These are phyloP conservation scores for Rubus idaeus DNA, from an alignment of 306 rosid species.

Conservation along the genomic window DNA sequence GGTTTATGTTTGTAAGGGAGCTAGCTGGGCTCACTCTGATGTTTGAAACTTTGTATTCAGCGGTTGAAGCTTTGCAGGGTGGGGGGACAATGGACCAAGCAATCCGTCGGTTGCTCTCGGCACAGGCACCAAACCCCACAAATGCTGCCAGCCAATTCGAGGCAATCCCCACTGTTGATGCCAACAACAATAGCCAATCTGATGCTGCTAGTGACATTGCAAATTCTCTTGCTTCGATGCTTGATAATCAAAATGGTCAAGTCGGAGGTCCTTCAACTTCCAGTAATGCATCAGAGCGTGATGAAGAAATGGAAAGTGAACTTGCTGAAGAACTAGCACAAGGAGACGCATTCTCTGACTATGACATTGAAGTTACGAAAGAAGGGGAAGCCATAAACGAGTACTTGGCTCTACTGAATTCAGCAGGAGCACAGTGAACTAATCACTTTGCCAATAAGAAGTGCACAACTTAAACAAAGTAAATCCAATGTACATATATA, in stretches of 20 bases:
- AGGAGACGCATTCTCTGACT: conserved; percentile 45
- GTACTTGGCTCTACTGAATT: conserved; percentile 62
- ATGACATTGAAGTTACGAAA: conserved; percentile 49
- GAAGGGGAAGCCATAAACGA: conserved; percentile 79
- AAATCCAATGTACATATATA: background rate
- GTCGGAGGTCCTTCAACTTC: conserved; percentile 35
- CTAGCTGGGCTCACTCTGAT: conserved; percentile 18
- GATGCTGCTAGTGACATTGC: conserved; percentile 29
- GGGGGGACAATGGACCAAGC: conserved; percentile 55
- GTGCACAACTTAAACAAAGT: conserved; percentile 13
- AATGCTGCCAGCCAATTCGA: conserved; percentile 22
- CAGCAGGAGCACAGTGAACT: conserved; percentile 30
- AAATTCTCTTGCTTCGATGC: conserved; percentile 27
- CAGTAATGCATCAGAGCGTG: conserved; percentile 33
- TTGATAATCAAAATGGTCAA: conserved; percentile 12
- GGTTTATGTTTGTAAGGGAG: background rate
- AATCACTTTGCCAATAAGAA: conserved; percentile 24
- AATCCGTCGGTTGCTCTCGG: conserved; percentile 41
- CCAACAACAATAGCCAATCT: conserved; percentile 16
- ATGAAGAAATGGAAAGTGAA: conserved; percentile 49
- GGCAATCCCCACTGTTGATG: conserved; percentile 25
- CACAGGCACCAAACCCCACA: conserved; percentile 22
- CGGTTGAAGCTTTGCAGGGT: conserved; percentile 49
- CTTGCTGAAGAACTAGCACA: conserved; percentile 45
- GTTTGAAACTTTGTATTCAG: conserved; percentile 48